Base-by-base conservation (phyloP, 192 early-diverging fungal genomes). In the Coemansia sp. region DNA sequence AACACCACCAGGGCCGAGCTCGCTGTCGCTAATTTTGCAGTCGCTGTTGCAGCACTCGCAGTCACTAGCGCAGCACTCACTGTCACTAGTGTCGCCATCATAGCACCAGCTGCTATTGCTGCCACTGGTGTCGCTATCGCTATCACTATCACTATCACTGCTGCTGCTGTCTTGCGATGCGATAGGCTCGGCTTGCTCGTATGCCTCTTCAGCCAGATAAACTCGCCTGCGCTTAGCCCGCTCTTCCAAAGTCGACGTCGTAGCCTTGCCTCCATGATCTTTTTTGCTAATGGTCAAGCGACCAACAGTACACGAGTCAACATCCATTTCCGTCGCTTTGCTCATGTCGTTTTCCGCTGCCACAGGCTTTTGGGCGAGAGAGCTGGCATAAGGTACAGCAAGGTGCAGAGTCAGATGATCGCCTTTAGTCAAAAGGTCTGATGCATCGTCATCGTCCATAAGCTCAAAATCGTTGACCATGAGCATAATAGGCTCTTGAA, bases 371-470 rank as follows among this genome's bases (percentile, higher is more conserved):
- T 32, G 29, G 15, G 21, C 14, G 15, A 13, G 18, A 21, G 35
- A 17, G 17, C n/a, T 2, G 26, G 18, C 17, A 22, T 29, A 11
- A 37, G 34, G 15, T 33, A 47, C 21, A 27, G 35, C 19, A 14
- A 59, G 29, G 33, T 48, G 35, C 26, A 59, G 18, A n/a, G 15
- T 23, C 8, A 59, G 33, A 15, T 25, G 25, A 30, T 19, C 19
- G 18, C 34, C 36, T 26, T 41, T 31, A 5, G 57, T 29, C 22
- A 70, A 25, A 11, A 70, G 26, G 38, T 70, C 67, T 5, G 4
- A 15, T 11, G 63, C 67, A 9, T 49, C 38, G 13, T 68, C 72
- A 13, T 75, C 65, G 39, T 75, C 72, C 72, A 75, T 75, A 25
- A 75, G 51, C 53, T 68, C 72, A 36, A 45, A 68, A 5, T 60